Conservation (phyloP, 2,329 filamentous ascomycete species). For the Harringtonia lauricola region DNA sequence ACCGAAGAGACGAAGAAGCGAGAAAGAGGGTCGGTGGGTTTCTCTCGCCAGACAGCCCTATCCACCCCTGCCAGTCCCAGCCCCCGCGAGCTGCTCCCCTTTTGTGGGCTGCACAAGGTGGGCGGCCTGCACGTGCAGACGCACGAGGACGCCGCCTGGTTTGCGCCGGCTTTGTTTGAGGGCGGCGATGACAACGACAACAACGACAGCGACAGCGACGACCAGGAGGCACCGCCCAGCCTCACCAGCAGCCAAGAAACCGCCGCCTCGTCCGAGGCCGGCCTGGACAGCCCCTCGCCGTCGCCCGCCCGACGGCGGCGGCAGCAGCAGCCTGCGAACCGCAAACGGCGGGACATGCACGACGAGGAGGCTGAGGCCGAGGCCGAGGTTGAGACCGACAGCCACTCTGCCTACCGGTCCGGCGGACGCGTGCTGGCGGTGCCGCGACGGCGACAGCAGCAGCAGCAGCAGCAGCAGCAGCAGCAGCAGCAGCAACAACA, state of each 20-base stretch:
- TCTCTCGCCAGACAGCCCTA: not conserved
- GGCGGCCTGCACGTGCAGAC: constrained; percentile 57
- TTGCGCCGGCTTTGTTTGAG: constrained; percentile 4
- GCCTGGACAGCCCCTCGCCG: constrained; percentile 2
- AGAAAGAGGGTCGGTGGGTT: constrained; percentile 2
- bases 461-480: constrained; percentile 2
- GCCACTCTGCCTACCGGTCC: constrained; percentile 21
- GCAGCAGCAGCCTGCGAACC: constrained; percentile 10
- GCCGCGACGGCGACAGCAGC: constrained; percentile 22
- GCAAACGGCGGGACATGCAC: not conserved
- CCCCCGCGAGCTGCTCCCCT: constrained; percentile 58
- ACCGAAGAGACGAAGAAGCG: constrained; percentile 39
- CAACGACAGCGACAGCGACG: constrained; percentile 12
- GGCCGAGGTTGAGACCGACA: constrained; percentile 13
- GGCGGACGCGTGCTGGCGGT: constrained; percentile 36
- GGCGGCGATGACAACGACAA: constrained; percentile 13
- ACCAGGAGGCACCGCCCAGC: constrained; percentile 16
- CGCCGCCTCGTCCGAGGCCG: constrained; percentile 16
- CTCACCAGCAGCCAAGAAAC: constrained; percentile 46
- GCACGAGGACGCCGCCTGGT: constrained; percentile 9
- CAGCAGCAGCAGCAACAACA: not conserved
- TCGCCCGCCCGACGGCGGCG: constrained; percentile 4
- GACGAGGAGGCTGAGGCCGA: not conserved
- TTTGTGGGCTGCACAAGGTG: constrained; percentile 69
- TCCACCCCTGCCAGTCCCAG: too few species aligned